phyloP scores from a whole-genome alignment of 73 alveolate species.

The Tetrahymena borealis region DNA sequence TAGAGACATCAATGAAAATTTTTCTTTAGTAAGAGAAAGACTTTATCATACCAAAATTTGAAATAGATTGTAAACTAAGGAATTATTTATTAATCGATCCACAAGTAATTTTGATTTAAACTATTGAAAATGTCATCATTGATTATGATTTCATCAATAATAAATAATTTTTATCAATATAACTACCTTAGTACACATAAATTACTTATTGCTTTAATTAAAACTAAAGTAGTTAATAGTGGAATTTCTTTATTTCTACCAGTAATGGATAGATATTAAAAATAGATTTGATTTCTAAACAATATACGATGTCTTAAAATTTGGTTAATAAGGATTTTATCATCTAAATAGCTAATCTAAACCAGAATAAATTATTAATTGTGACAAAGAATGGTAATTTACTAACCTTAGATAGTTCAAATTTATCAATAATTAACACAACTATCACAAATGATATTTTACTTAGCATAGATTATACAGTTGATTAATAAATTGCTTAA shows the following conservation, averaged over 20 bases:
- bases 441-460: neutral
- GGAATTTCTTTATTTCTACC: neutral
- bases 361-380: no score
- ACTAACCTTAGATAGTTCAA: neutral
- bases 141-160: neutral
- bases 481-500: neutral
- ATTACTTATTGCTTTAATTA: neutral
- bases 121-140: neutral
- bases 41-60: neutral
- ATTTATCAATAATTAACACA: no score
- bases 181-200: neutral
- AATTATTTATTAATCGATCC: neutral
- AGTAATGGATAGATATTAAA: neutral
- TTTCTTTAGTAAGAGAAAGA: no score
- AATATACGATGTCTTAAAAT: no score
- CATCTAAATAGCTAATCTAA: neutral
- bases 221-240: no score
- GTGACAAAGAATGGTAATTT: neutral
- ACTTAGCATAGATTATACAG: no score
- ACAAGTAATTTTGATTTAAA: neutral
- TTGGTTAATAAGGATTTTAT: neutral
- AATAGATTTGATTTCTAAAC: neutral
- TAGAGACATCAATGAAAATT: neutral
- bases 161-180: no score
- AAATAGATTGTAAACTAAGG: neutral